A percentile compares a stretch with the other conserved stretches of the same genome.
Evolutionary conservation across 1,139 yeast genomes (phyloP).

Genomic region (Nadsonia commutata): DNA sequence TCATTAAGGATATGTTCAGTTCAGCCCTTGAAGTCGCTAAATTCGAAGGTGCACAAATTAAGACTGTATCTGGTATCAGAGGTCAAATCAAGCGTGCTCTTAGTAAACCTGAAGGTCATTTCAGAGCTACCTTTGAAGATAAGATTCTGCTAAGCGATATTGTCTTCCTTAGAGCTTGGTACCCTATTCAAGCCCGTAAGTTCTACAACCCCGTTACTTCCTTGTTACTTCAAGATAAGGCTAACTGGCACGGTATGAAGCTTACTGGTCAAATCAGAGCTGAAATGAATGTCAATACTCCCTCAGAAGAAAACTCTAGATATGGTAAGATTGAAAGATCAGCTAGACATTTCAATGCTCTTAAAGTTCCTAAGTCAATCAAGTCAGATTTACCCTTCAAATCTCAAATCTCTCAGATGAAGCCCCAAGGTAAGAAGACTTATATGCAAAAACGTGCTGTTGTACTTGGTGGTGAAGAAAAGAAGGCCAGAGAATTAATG

Average conservation of each 20-base stretch:
- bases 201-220: slow-evolving; percentile 97
- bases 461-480: slow-evolving; percentile 81
- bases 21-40: slow-evolving; percentile 90
- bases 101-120: slow-evolving; percentile 91
- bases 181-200: slow-evolving; percentile 78
- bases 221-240: slow-evolving; percentile 54
- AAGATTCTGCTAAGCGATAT: slow-evolving; percentile 83
- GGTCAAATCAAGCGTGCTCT: slow-evolving; percentile 96
- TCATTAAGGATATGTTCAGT: slow-evolving; percentile 90
- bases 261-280: slow-evolving; percentile 89
- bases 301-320: slow-evolving; percentile 45
- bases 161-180: slow-evolving; percentile 88
- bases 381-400: slow-evolving; percentile 76
- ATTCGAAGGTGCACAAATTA: slow-evolving; percentile 93
- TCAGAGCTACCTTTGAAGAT: slow-evolving; percentile 96
- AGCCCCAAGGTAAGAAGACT: slow-evolving; percentile 72
- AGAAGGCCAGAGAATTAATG: slow-evolving; percentile 81
- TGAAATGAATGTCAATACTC: slow-evolving; percentile 51
- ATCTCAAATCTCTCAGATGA: slow-evolving; percentile 63
- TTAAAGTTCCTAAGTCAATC: slow-evolving; percentile 69
- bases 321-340: slow-evolving; percentile 69
- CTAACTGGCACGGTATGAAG: slow-evolving; percentile 93
- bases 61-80: slow-evolving; percentile 92
- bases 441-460: slow-evolving; percentile 90
- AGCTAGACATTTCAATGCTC: slow-evolving; percentile 77